These are phyloP conservation scores for Trichomonascaceae sp. DNA, from an alignment of 1,139 yeast species.

Conservation along the genomic window DNA sequence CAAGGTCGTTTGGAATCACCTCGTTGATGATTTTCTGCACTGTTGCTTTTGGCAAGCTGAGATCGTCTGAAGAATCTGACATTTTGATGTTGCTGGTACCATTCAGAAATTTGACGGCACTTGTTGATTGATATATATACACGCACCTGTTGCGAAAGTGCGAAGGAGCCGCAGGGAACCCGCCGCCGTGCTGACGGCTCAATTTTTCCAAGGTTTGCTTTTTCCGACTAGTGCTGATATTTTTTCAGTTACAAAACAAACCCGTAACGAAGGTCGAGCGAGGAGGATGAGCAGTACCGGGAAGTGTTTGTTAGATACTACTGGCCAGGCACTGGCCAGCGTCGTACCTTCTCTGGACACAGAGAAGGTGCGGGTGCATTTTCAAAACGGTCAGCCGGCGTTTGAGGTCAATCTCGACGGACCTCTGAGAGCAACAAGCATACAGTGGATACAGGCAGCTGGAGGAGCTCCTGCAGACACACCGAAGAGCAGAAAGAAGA, in stretches of 20 bases:
- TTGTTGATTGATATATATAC: not conserved
- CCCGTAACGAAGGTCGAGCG: not conserved
- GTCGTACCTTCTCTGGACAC: slow-evolving; percentile 61
- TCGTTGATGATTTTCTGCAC: slow-evolving; percentile 91
- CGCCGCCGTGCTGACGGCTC: too few relatives aligned
- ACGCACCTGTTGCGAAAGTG: not conserved
- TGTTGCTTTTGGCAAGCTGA: slow-evolving; percentile 46
- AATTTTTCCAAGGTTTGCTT: too few relatives aligned
- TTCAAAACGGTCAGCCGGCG: slow-evolving; percentile 1
- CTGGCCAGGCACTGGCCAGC: slow-evolving; percentile 50
- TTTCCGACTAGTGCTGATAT: too few relatives aligned
- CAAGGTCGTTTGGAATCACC: slow-evolving; percentile 71
- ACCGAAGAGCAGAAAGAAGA: slow-evolving; percentile 20
- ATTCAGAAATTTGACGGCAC: too few relatives aligned
- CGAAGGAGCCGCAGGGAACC: too few relatives aligned
- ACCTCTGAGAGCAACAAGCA: slow-evolving; percentile 36
- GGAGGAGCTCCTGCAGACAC: not conserved
- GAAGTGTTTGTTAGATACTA: slow-evolving; percentile 35
- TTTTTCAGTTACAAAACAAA: too few relatives aligned
- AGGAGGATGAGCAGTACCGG: not conserved
- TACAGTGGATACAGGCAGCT: slow-evolving; percentile 36
- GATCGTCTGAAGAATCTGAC: too few relatives aligned
- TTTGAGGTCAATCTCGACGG: slow-evolving; percentile 35
- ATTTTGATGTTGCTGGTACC: too few relatives aligned
- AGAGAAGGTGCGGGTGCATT: slow-evolving; percentile 49